Percentiles rank a stretch among this genome's conserved stretches.
Evolutionary conservation across 2,329 filamentous ascomycete genomes (phyloP).

Genomic region (Colletotrichum higginsianum): DNA sequence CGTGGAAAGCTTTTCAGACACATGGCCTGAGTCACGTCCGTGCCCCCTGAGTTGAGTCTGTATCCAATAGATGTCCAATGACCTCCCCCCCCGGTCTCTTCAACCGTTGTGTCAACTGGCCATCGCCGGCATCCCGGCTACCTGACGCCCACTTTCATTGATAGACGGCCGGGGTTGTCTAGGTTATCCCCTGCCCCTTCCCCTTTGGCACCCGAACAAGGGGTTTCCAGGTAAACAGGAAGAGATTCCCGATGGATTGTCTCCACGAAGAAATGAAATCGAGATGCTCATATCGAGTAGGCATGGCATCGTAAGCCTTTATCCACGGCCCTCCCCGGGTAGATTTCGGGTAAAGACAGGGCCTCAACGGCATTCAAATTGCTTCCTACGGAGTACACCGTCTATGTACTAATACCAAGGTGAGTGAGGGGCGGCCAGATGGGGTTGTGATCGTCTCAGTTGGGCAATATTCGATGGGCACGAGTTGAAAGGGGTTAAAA

Average conservation of each 20-base stretch:
- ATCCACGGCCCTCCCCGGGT: background rate
- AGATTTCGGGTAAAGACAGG: background rate
- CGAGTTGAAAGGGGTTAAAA: background rate
- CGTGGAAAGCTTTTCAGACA: background rate
- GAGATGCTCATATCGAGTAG: background rate
- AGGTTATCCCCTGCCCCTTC: background rate
- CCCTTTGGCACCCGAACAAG: background rate
- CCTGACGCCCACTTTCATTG: background rate
- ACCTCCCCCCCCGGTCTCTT: too few relatives aligned
- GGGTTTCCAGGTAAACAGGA: background rate
- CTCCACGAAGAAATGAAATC: background rate
- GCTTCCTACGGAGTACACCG: background rate
- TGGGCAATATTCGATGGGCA: background rate
- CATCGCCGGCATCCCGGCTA: background rate
- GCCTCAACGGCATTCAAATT: too few relatives aligned
- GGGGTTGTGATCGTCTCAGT: background rate
- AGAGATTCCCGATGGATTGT: background rate
- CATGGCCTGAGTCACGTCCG: constrained; percentile 5
- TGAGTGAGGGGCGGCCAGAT: background rate
- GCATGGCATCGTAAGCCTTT: background rate
- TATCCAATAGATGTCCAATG: background rate
- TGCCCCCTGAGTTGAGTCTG: background rate
- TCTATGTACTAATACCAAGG: background rate
- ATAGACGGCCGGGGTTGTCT: background rate
- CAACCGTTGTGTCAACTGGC: too few relatives aligned